Evolutionary conservation across 2,329 filamentous ascomycete species (phyloP).

Genomic region (Scedosporium apiospermum): DNA sequence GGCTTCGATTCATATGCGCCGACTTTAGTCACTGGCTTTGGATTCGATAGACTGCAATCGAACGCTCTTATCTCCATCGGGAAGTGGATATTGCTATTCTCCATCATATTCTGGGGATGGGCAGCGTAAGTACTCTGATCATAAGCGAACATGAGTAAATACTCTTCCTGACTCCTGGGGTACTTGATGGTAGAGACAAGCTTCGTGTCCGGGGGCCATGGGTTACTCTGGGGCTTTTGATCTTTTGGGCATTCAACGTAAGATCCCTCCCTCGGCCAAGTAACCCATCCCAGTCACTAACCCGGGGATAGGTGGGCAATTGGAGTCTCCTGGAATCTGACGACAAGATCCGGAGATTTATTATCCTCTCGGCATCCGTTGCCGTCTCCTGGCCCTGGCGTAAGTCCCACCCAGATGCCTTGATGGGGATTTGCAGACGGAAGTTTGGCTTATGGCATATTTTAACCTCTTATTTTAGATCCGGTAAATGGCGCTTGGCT

Average conservation of each 20-base stretch:
- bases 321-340: constrained; percentile 16
- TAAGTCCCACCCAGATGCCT: constrained; percentile 13
- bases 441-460: neutral
- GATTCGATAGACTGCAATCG: constrained; percentile 21
- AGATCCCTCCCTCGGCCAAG: neutral
- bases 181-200: constrained; percentile 10
- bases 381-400: constrained; percentile 20
- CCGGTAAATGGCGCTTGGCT: constrained; percentile 21
- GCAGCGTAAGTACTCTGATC: constrained; percentile 10
- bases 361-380: constrained; percentile 16
- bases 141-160: neutral
- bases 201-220: too few relatives aligned
- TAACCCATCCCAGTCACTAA: too few relatives aligned
- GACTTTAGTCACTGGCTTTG: constrained; percentile 22
- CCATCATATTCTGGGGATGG: constrained; percentile 22
- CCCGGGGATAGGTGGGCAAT: constrained; percentile 14
- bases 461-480: constrained; percentile 4
- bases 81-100: constrained; percentile 21
- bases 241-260: constrained; percentile 15
- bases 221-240: constrained; percentile 2
- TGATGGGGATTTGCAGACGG: neutral
- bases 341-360: constrained; percentile 17
- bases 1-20: constrained; percentile 20
- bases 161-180: too few relatives aligned
- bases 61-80: constrained; percentile 26